Evolutionary conservation across 257 asterid species (phyloP), one percentile per base, ranked within the genome.

Genomic region (Misopates orontium): DNA sequence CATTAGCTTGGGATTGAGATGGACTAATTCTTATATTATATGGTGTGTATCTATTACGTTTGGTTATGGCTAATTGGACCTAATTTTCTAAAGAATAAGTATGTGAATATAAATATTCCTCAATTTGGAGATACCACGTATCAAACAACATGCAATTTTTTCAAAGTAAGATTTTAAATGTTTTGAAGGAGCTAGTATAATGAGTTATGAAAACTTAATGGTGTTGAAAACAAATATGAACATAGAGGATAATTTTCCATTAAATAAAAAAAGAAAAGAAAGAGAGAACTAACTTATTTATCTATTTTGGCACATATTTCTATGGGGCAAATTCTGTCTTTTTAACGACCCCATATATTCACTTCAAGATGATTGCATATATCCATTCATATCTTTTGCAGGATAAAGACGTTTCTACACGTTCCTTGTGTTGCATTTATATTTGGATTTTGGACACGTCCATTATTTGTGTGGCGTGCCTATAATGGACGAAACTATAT

Each of bases 371-470:
- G 4, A 44, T 56, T 64, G 67, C 68, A 59, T 3, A 48, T 49
- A 64, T 64, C 49, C 54, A 40, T 48, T 19, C 36, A 16, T 60
- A 60, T 60, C 69, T 52, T 51, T 44, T 66, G 45, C 44, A 60
- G 36, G 73, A 60, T 45, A 45, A 45, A n/a, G 78, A 67, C 62
- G 36, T 22, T 61, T 22, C 17, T 23, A 13, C 64, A 50, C 58
- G 72, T 65, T 64, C 36, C 10, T 18, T 4, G 51, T 62, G 57
- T 63, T 56, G 36, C 51, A 55, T 71, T 47, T 49, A 4, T n/a
- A 56, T 48, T 64, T 14, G 49, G 44, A 49, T 32, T 48, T 64
- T 14, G 36, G 44, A 32, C 48, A 65, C 41, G 53, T 32, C 40
- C 20, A 15, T 18, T 66, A 23, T 40, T 10, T 24, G 9, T 24